Conservation (phyloP, 371 early-diverging fungal genomes). For the Haplosporangium sp. region DNA sequence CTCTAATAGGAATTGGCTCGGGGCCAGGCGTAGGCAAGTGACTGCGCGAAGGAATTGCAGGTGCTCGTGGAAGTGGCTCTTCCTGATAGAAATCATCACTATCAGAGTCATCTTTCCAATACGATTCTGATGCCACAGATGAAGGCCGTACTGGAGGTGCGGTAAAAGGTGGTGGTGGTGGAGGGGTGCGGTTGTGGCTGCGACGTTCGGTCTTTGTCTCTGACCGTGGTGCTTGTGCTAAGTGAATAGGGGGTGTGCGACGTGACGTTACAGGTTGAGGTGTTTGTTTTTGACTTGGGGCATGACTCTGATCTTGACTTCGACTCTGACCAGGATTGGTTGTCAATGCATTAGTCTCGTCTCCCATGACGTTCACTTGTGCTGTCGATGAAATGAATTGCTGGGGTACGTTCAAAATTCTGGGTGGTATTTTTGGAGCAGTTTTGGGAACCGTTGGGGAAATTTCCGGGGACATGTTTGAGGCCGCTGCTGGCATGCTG, state of each 20-base stretch:
- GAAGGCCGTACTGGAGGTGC: neutral
- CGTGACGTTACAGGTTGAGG: neutral
- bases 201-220: neutral
- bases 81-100: neutral
- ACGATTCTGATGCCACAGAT: neutral
- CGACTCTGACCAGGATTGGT: neutral
- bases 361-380: neutral
- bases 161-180: neutral
- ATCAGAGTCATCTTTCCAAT: constrained; percentile 1
- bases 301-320: neutral
- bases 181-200: neutral
- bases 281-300: neutral
- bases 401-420: constrained; percentile 16
- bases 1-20: neutral
- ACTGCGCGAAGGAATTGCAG: neutral
- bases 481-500: neutral
- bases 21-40: neutral
- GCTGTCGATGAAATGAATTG: constrained; percentile 1
- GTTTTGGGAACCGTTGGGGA: constrained; percentile 10
- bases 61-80: neutral
- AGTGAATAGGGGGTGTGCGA: neutral
- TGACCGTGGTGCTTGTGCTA: neutral
- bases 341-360: neutral
- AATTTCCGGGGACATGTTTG: neutral
- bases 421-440: constrained; percentile 17